Base-by-base conservation (phyloP, 2,329 filamentous ascomycete species). In the Fusarium lyarnte region DNA sequence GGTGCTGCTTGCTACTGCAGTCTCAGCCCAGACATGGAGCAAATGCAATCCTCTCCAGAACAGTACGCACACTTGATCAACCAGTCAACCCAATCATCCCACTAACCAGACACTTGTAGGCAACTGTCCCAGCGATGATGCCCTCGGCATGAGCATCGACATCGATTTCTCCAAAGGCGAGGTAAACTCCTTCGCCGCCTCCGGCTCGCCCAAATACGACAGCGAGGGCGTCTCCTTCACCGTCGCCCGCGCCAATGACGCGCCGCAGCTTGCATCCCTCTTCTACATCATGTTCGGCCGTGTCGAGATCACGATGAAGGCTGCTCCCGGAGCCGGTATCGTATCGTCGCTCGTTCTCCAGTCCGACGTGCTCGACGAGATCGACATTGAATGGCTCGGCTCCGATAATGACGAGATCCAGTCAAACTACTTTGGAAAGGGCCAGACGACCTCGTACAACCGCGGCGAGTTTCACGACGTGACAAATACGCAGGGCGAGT, bases 271-370 rank as follows among this genome's bases (percentile, higher is more conserved):
- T 69, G 88, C 88, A 73, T 97, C 94, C 69, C 90, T 96, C 78
- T 98, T 97, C 89, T 98, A 98, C 87, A 97, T 99, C 85, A 98
- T 99, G 96, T 99, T 98, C 81, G 96, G 96, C 74, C 93, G 92
- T 72, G 93, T 98, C 79, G 93, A 97, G 74, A 89, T 95, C 74
- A 91, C 90, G 36, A 88, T 98, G 85, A 95, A 95, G 83, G 91
- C 94, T 31, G 94, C 96, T 14, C 92, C 94, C 1, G 96, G 96
- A 12, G 91, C 89, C 14, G 96, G 96, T 66, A 98, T 99, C 77
- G 95, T 99, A 73, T 97, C 94, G 81, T 96, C 94, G 49, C 88
- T 96, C 17, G 94, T 99, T 13, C 85, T 99, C 73, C 92, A 97
- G 83, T 98, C 95, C 19, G 95, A 98, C 81, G 89, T 90, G 77